Base-by-base conservation (phyloP, 495 filamentous ascomycete genomes). In the Aspergillus sclerotiicarbonarius region DNA sequence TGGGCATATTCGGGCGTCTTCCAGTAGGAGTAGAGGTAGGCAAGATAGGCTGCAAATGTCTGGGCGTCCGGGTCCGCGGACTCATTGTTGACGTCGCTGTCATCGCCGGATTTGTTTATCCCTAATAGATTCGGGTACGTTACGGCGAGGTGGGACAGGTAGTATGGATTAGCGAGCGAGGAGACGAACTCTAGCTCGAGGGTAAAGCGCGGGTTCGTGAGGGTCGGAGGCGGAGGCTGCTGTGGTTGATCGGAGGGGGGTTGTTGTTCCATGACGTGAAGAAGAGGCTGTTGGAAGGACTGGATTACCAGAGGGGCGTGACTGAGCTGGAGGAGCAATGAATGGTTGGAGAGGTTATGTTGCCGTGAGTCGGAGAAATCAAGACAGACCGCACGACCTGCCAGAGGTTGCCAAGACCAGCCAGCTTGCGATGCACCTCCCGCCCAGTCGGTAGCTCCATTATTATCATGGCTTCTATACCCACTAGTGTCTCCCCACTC, bases 11-110 rank as follows among this genome's bases (percentile, higher is more conserved):
- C 84, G n/a, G 90, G 90, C 10, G 84, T 82, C 55, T 81, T 81
- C 82, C 86, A 96, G 80, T 96, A 95, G 60, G 86, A 87, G 61
- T 80, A 80, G 54, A 96, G 85, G 67, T 96, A 96, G 52, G 75
- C 76, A 37, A 95, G 86, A 69, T 96, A 96, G 48, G 83, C 86
- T 45, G 92, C 74, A 71, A 95, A 96, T 16, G 82, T 77, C 19
- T 86, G 82, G 44, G 76, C 71, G 53, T 78, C 77, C 30, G 71
- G 87, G 71, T 68, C 79, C 75, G 65, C 88, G 69, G 67, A 79
- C 65, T 70, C 67, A 20, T 60, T 54, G 47, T 73, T 64, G 60
- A 67, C 46, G 49, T 71, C 68, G 65, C 59, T 62, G 16, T 77
- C 70, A 31, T 76, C 77, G 64, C 57, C 57, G 46, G 62, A 59